Percentiles rank a stretch among this genome's conserved stretches.
phyloP scores from a whole-genome alignment of 805 yeast species.

The Kazachstania psychrophila region DNA sequence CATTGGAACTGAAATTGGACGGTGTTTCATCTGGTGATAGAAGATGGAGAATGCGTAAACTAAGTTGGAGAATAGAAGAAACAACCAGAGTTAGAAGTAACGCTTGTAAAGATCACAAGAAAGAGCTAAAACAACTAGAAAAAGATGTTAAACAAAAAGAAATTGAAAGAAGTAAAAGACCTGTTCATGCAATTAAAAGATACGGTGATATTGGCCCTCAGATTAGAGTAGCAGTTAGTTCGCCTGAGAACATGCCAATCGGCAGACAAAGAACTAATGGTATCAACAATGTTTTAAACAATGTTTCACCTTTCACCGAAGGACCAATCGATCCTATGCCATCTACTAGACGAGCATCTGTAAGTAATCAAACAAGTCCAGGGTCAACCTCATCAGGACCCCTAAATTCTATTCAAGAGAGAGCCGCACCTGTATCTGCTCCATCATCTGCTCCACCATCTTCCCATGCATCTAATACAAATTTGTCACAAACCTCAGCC shows the following conservation, averaged over 20 bases:
- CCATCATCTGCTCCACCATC: not conserved
- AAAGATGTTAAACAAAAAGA: slow-evolving; percentile 21
- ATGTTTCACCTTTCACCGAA: slow-evolving; percentile 3
- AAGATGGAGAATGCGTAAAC: slow-evolving; percentile 88
- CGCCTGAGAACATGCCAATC: slow-evolving; percentile 25
- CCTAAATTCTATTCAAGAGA: no score
- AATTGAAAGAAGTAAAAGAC: slow-evolving; percentile 34
- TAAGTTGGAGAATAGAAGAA: slow-evolving; percentile 86
- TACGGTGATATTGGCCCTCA: slow-evolving; percentile 34
- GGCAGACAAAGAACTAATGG: slow-evolving; percentile 5
- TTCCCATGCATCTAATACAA: not conserved
- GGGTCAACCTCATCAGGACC: not conserved
- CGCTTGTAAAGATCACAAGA: slow-evolving; percentile 49
- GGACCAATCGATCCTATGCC: slow-evolving; percentile 3
- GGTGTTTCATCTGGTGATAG: slow-evolving; percentile 48
- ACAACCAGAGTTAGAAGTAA: slow-evolving; percentile 50
- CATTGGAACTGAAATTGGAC: slow-evolving; percentile 74
- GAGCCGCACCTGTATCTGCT: not conserved
- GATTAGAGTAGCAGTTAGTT: slow-evolving; percentile 28
- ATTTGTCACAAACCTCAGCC: not conserved
- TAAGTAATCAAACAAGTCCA: not conserved
- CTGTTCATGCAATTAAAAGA: slow-evolving; percentile 26
- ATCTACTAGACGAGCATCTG: slow-evolving; percentile 2
- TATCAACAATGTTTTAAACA: not conserved
- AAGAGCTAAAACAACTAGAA: slow-evolving; percentile 35